Percentiles rank a stretch among this genome's conserved stretches.
Conservation (phyloP, 78 protist genomes). For the Dictyostelium intermedium region DNA sequence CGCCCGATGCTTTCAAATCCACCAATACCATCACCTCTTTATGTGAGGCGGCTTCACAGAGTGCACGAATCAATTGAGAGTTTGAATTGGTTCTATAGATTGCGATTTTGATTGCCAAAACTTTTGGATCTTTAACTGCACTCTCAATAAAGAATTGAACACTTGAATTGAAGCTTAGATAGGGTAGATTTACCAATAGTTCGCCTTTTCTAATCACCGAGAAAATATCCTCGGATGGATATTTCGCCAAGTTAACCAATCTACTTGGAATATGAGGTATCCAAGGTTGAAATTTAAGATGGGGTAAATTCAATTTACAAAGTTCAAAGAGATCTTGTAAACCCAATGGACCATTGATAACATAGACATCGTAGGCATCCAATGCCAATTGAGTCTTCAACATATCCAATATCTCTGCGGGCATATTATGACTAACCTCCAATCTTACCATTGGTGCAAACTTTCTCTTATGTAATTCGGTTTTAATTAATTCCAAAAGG, state of each 20-base stretch:
- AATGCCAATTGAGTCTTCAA: conserved; percentile 30
- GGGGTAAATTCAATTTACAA: conserved; percentile 55
- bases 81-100: conserved; percentile 62
- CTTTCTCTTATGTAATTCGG: conserved; percentile 59
- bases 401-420: conserved; percentile 58
- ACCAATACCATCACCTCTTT: conserved; percentile 67
- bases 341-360: conserved; percentile 67
- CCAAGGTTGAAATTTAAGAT: conserved; percentile 73
- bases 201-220: conserved; percentile 58
- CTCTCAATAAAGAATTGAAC: conserved; percentile 70
- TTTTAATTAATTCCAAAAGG: conserved; percentile 58
- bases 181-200: conserved; percentile 44
- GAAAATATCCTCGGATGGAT: conserved; percentile 35
- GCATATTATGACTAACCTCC: conserved; percentile 50
- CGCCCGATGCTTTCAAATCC: conserved; percentile 64
- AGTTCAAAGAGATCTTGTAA: conserved; percentile 54
- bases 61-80: conserved; percentile 51
- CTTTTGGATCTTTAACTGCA: conserved; percentile 75
- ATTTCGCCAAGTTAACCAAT: conserved; percentile 1
- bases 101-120: conserved; percentile 70
- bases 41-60: conserved; percentile 67
- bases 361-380: conserved; percentile 42
- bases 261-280: conserved; percentile 58
- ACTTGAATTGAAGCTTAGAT: conserved; percentile 38
- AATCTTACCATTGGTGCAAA: conserved; percentile 76